A percentile compares a stretch with the other conserved stretches of the same genome.
phyloP scores from a whole-genome alignment of 805 yeast genomes.

The Clavispora fructus region DNA sequence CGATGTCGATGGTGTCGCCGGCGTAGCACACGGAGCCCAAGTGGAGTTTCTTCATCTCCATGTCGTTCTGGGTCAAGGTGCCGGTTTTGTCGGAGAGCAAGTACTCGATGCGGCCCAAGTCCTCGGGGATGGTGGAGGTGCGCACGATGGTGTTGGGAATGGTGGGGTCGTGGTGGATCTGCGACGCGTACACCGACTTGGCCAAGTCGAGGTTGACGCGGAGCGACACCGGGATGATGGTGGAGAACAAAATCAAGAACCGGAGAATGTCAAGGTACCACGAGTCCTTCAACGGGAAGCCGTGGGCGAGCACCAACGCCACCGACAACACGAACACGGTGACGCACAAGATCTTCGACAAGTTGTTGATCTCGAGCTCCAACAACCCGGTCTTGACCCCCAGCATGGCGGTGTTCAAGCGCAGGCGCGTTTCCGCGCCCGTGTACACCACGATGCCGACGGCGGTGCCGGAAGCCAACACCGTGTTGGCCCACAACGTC shows the following conservation, averaged over 20 bases:
- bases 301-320: constrained; percentile 73
- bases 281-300: constrained; percentile 50
- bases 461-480: constrained; percentile 88
- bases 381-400: constrained; percentile 86
- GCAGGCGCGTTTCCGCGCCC: constrained; percentile 90
- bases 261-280: constrained; percentile 94
- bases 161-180: constrained; percentile 79
- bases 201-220: constrained; percentile 94
- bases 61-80: constrained; percentile 94
- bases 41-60: constrained; percentile 92
- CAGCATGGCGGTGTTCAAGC: constrained; percentile 83
- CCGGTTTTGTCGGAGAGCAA: constrained; percentile 93
- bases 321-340: constrained; percentile 78
- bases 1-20: constrained; percentile 87
- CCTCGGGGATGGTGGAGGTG: constrained; percentile 97
- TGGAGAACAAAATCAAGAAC: constrained; percentile 84
- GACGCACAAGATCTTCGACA: constrained; percentile 83
- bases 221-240: constrained; percentile 93
- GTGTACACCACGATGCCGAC: constrained; percentile 86
- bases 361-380: constrained; percentile 82
- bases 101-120: constrained; percentile 92
- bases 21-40: constrained; percentile 90
- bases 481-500: constrained; percentile 97
- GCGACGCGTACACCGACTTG: constrained; percentile 91
- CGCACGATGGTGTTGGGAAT: constrained; percentile 89